Evolutionary conservation across 2,329 filamentous ascomycete genomes (phyloP).

Genomic region (Eutypa lata): DNA sequence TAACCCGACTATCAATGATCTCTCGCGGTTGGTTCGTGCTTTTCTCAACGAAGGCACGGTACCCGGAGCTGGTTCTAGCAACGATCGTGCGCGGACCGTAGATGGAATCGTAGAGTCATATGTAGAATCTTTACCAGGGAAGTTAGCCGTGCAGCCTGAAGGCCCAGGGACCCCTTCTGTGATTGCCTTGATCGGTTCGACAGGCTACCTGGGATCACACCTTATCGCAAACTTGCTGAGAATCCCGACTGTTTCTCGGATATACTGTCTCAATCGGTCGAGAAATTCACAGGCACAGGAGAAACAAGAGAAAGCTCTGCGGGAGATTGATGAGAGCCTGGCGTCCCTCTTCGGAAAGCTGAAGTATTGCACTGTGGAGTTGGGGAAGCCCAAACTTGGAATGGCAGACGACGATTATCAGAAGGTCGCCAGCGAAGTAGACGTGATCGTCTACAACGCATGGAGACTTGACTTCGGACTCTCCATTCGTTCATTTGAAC

Average conservation of each 20-base stretch:
- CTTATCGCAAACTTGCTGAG: slow-evolving; percentile 3
- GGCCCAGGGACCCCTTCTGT: too few relatives aligned
- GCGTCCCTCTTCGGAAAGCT: background rate
- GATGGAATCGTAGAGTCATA: slow-evolving; percentile 7
- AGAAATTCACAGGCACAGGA: slow-evolving; percentile 1
- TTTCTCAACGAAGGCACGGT: slow-evolving; percentile 10
- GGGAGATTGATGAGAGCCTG: background rate
- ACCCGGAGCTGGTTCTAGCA: too few relatives aligned
- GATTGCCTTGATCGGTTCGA: slow-evolving; percentile 14
- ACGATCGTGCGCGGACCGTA: background rate
- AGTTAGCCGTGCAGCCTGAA: background rate
- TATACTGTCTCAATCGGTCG: slow-evolving; percentile 8
- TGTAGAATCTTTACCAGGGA: slow-evolving; percentile 1
- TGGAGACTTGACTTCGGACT: background rate
- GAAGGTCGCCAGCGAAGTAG: background rate
- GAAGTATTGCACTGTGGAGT: background rate
- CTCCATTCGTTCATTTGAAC: background rate
- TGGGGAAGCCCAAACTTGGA: background rate
- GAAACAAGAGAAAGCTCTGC: background rate
- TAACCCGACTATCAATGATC: slow-evolving; percentile 7
- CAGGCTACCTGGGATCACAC: slow-evolving; percentile 13
- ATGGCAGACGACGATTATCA: background rate
- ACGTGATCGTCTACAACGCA: background rate
- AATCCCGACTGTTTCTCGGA: slow-evolving; percentile 2
- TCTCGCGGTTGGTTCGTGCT: slow-evolving; percentile 4